Evolutionary conservation across 1,284 basidiomycete genomes (phyloP), one percentile per base, ranked within the genome.

Genomic region (Wolfiporia cocos): DNA sequence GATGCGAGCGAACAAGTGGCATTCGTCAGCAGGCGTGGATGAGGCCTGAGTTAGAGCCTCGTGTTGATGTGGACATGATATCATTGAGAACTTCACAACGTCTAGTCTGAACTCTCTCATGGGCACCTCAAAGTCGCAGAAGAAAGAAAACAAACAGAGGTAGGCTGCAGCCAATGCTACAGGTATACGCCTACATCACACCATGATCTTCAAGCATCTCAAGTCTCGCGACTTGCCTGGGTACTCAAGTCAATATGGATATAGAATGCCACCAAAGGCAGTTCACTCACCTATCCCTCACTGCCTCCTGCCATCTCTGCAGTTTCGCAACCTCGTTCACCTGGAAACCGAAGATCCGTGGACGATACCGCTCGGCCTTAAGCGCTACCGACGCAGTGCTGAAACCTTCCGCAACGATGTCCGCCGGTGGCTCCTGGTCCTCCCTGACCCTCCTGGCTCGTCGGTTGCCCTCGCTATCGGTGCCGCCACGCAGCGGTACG

Each of bases 301-400:
- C 76, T 6, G 88, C 91, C 64, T 91, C 88, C 62, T 95, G 89
- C 93, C 94, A 97, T 58, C 92, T 71, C 59, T 90, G 85, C 53
- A 94, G 65, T 63, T 86, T 92, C n/a, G 93, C 92, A 52, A 82
- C 82, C 69, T 96, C 93, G 58, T 95, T 80, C 26, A 95, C 73
- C 64, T 91, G 88, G 74, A 97, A 97, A 0, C 93, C 93, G 63
- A 96, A 97, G 46, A 96, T 93, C 58, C 82, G 80, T 26, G 93
- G 92, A 43, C 87, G 73, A 62, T 94, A 93, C 51, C 89, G 67
- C 57, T 96, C 93, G 18, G 89, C 89, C 66, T 91, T 95, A 51
- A 88, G 58, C 18, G 91, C 91, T 3, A 81, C 88, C 21, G 63
- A 71, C n/a, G 86, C 80, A 4, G 89, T 93, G 54, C 77, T 87